phyloP scores from a whole-genome alignment of 805 yeast genomes.

The Ogataea henricii region DNA sequence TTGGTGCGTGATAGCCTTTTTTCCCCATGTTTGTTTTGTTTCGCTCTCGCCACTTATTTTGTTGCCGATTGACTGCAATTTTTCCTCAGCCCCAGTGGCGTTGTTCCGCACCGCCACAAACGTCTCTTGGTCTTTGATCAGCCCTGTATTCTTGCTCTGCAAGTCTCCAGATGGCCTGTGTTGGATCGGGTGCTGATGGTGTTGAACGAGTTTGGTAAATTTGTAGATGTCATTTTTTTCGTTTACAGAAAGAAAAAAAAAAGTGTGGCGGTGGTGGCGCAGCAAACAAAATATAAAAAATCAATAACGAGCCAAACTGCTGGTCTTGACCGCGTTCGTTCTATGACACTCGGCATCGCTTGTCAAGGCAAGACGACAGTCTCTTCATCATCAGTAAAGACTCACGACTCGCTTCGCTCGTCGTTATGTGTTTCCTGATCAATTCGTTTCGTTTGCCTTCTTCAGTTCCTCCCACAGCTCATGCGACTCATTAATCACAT shows the following conservation, averaged over 20 bases:
- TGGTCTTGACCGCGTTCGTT: too few species aligned
- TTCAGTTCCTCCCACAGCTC: constrained; percentile 72
- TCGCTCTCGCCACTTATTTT: constrained; percentile 3
- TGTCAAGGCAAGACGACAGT: too few species aligned
- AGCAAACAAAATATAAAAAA: too few species aligned
- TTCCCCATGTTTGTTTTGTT: constrained; percentile 26
- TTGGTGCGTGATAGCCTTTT: constrained; percentile 37
- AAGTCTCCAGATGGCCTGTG: too few species aligned
- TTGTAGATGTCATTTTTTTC: too few species aligned
- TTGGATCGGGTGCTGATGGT: neutral
- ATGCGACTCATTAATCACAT: constrained; percentile 75
- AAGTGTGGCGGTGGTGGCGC: neutral
- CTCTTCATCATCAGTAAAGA: too few species aligned
- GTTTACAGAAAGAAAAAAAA: neutral
- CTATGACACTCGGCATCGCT: too few species aligned
- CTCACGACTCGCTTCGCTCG: too few species aligned
- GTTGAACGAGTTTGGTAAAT: too few species aligned
- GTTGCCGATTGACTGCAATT: neutral
- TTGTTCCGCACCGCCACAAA: neutral
- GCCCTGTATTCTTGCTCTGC: too few species aligned
- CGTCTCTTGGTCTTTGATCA: neutral
- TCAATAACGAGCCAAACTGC: neutral
- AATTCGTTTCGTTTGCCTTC: too few species aligned
- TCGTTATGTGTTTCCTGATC: too few species aligned
- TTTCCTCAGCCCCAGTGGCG: constrained; percentile 5